Percentiles rank a stretch among this genome's conserved stretches.
These are phyloP conservation scores for Huntiella omanensis DNA, from an alignment of 2,329 filamentous ascomycete species.

Conservation along the genomic window DNA sequence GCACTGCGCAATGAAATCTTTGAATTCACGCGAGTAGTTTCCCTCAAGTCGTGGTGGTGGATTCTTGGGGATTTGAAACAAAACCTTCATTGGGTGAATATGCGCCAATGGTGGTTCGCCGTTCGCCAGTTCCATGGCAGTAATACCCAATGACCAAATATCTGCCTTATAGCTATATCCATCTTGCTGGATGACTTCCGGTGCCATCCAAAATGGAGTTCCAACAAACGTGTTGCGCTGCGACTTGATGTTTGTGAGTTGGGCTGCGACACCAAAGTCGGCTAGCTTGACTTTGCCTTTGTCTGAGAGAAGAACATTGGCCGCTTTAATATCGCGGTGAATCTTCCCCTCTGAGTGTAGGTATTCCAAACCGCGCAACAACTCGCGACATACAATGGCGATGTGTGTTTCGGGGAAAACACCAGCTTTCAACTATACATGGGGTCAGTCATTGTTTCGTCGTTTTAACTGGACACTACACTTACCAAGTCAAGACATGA, in stretches of 20 bases:
- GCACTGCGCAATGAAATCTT: constrained; percentile 81
- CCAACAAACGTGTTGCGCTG: constrained; percentile 95
- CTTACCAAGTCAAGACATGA: constrained; percentile 82
- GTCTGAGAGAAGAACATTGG: constrained; percentile 85
- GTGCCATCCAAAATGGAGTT: constrained; percentile 94
- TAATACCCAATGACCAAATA: constrained; percentile 85
- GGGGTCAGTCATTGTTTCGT: not conserved
- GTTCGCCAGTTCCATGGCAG: constrained; percentile 72
- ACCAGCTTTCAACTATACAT: constrained; percentile 61
- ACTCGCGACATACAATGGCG: constrained; percentile 81
- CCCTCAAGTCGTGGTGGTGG: constrained; percentile 70
- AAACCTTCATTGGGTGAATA: constrained; percentile 82
- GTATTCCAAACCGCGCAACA: constrained; percentile 80
- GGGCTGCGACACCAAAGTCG: constrained; percentile 91
- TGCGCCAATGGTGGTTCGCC: constrained; percentile 77
- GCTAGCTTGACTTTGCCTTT: constrained; percentile 84
- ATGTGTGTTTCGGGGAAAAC: constrained; percentile 79
- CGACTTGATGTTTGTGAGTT: constrained; percentile 93
- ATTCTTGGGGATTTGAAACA: constrained; percentile 82
- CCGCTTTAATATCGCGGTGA: constrained; percentile 90
- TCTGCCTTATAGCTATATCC: constrained; percentile 75
- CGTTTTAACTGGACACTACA: not conserved
- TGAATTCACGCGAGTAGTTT: constrained; percentile 75
- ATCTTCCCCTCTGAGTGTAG: constrained; percentile 89
- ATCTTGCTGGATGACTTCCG: constrained; percentile 80